These are phyloP conservation scores for Dactylellina drechsleri DNA, from an alignment of 2,329 filamentous ascomycete genomes.

Conservation along the genomic window DNA sequence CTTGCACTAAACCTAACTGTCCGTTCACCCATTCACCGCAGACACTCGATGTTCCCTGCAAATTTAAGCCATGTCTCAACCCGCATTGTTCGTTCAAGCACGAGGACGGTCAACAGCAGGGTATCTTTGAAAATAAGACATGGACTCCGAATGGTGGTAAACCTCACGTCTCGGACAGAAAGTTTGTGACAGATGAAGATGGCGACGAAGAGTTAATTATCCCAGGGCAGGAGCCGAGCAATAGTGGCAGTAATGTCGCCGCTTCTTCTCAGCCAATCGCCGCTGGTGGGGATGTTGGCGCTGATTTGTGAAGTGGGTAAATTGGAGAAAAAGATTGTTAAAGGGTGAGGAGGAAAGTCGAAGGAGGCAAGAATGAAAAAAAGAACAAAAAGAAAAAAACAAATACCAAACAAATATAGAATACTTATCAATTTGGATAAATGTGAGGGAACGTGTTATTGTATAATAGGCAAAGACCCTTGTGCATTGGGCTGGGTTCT, in stretches of 20 bases:
- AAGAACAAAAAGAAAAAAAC: slow-evolving; percentile 1
- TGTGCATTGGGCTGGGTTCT: slow-evolving; percentile 47
- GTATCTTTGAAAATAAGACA: slow-evolving; percentile 85
- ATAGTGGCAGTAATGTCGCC: slow-evolving; percentile 32
- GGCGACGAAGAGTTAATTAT: slow-evolving; percentile 77
- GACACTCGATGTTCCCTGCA: slow-evolving; percentile 68
- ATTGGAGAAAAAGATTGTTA: slow-evolving; percentile 4
- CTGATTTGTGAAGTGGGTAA: slow-evolving; percentile 20
- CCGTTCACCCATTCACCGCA: slow-evolving; percentile 85
- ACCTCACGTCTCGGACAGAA: slow-evolving; percentile 84
- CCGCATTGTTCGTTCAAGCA: slow-evolving; percentile 89
- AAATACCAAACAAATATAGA: slow-evolving; percentile 7
- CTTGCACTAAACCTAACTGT: slow-evolving; percentile 83
- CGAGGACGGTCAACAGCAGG: slow-evolving; percentile 84
- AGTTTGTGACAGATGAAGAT: slow-evolving; percentile 77
- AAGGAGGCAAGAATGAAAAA: slow-evolving; percentile 11
- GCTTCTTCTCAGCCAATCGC: slow-evolving; percentile 36
- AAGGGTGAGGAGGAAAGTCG: background rate
- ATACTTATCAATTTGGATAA: slow-evolving; percentile 4
- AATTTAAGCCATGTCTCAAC: slow-evolving; percentile 90
- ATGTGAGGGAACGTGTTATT: slow-evolving; percentile 27
- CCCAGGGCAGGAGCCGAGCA: slow-evolving; percentile 63
- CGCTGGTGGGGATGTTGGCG: slow-evolving; percentile 29
- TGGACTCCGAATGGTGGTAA: slow-evolving; percentile 76
- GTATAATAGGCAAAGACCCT: slow-evolving; percentile 50